A percentile compares a stretch with the other conserved stretches of the same genome.
phyloP scores from a whole-genome alignment of 2,329 filamentous ascomycete species.

The Apiospora pterosperma region DNA sequence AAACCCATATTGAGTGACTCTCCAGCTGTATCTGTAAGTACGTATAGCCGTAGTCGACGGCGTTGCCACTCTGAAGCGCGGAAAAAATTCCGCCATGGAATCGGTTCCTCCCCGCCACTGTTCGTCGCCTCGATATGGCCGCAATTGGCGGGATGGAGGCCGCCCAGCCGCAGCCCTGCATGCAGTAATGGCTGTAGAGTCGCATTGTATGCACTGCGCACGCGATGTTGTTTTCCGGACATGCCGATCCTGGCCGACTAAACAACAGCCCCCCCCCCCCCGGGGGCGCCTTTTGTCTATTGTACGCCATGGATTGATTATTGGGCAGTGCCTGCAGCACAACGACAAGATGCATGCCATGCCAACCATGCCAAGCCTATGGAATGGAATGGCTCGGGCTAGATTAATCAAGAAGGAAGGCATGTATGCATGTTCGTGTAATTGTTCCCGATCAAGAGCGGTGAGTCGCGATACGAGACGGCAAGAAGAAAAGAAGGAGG shows the following conservation, averaged over 20 bases:
- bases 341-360: neutral
- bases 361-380: too few species aligned
- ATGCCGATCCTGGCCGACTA: neutral
- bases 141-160: neutral
- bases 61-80: neutral
- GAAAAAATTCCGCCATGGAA: too few species aligned
- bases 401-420: too few species aligned
- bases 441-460: too few species aligned
- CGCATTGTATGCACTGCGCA: slow-evolving; percentile 1
- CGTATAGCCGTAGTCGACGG: too few species aligned
- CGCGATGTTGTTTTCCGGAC: neutral
- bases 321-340: neutral
- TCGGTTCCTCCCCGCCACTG: too few species aligned
- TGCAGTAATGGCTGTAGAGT: neutral
- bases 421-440: neutral
- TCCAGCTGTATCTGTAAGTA: neutral
- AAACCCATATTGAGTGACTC: neutral
- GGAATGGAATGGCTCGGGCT: too few species aligned
- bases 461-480: too few species aligned
- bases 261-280: neutral
- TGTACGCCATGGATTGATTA: too few species aligned
- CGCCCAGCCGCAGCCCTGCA: neutral
- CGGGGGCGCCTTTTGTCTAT: neutral
- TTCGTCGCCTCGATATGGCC: neutral
- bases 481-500: neutral